Evolutionary conservation across 768 basidiomycete genomes (phyloP).

Genomic region (Hemileccinum impolitum): DNA sequence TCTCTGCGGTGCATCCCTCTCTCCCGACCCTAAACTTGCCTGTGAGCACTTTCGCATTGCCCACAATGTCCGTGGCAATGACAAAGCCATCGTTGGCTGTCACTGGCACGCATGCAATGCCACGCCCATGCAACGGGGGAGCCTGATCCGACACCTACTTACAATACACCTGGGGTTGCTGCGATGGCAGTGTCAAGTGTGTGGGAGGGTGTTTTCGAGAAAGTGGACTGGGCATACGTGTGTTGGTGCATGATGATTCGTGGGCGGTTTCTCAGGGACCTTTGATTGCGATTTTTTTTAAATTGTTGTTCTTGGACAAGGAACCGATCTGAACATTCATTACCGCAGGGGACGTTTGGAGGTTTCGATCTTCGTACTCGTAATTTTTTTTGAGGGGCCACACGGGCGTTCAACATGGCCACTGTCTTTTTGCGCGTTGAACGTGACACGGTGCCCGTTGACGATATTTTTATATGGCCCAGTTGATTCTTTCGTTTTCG

Average conservation of each 20-base stretch:
- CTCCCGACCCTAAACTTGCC: conserved; percentile 5
- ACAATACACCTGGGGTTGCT: conserved; percentile 17
- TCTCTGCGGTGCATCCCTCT: conserved; percentile 8
- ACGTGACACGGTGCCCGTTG: no score
- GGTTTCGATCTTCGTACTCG: neutral
- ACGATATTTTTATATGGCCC: no score
- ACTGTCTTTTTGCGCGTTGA: no score
- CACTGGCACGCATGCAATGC: conserved; percentile 12
- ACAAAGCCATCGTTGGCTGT: conserved; percentile 10
- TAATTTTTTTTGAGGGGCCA: no score
- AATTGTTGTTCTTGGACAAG: neutral
- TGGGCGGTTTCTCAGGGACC: neutral
- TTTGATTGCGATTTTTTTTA: neutral
- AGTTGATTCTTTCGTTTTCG: no score
- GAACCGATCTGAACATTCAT: neutral
- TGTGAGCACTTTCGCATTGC: conserved; percentile 14
- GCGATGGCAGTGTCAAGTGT: conserved; percentile 15
- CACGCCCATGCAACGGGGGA: conserved; percentile 20
- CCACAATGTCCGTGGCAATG: conserved; percentile 19
- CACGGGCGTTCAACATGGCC: no score
- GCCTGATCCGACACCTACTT: conserved; percentile 16
- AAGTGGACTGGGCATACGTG: conserved; percentile 16
- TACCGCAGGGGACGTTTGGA: neutral
- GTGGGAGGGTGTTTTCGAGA: conserved; percentile 16
- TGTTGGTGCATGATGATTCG: neutral